Base-by-base conservation (phyloP, 2,329 filamentous ascomycete species). In the Sclerotiophoma versabilis region DNA sequence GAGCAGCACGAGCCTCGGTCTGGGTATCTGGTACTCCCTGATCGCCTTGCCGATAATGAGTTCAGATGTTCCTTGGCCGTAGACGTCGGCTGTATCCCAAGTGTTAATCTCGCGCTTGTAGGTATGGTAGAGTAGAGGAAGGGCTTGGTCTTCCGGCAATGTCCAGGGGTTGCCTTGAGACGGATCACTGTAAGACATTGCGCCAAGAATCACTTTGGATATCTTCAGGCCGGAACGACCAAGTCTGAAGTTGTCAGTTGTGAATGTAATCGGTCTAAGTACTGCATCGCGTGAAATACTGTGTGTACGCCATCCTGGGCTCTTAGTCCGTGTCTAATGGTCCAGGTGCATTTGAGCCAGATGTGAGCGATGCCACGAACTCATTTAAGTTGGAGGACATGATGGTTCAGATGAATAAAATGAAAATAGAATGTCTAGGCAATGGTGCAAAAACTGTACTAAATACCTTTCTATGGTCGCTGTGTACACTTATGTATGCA, bases 51-150 rank as follows among this genome's bases (percentile, higher is more conserved):
- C 71, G 23, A 75, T 58, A 45, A 75, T 69, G 2, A 23, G 37
- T 45, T 75, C 72, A 8, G 53, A 58, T 7, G 49, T 48, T 6
- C 72, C 72, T 23, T 74, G 68, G 9, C 63, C 67, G 43, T 74
- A 65, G 4, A 43, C 54, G 43, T 70, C 60, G 1, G 71, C 71
- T 2, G 71, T 74, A 50, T 81, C 76, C 73, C 76, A 80, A 0
- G 76, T 79, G 54, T 78, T 79, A 50, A 79, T 77, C 11, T 77
- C 77, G 2, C 57, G 48, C 27, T 79, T 75, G 26, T 71, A 80
- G 1, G 77, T 76, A 5, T 66, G 62, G 55, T 79, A 77, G 33
- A 80, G 65, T 3, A 80, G 45, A 2, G 68, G 59, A 4, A 80
- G 55, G 1, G 72, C 68, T n/a, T 75, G 68, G 12, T 73, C 68